A percentile compares a stretch with the other conserved stretches of the same genome.
Conservation (phyloP, 208 protist species). For the Naegleria lovaniensis region DNA sequence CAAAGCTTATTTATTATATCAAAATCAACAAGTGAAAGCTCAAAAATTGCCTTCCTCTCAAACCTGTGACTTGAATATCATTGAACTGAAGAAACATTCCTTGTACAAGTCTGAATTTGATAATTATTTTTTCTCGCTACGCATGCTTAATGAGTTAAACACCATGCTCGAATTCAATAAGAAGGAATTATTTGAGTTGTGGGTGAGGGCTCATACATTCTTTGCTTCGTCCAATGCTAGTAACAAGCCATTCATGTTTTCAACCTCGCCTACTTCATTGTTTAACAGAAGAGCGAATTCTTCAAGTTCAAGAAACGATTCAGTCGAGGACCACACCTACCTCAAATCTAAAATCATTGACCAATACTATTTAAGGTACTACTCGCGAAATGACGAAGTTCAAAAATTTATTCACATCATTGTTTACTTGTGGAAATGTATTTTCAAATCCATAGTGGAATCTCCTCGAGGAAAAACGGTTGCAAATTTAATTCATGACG, state of each 20-base stretch:
- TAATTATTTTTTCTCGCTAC: background rate
- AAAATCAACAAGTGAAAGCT: background rate
- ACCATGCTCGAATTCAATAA: background rate
- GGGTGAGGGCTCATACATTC: background rate
- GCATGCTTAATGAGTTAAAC: background rate
- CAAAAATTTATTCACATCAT: background rate
- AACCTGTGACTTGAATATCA: background rate
- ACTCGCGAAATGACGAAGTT: background rate
- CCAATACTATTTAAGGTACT: background rate
- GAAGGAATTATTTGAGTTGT: background rate
- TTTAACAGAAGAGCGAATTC: background rate
- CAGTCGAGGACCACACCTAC: background rate
- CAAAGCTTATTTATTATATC: background rate
- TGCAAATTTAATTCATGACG: background rate
- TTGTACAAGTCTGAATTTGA: background rate
- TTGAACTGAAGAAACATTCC: background rate
- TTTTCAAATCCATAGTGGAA: background rate
- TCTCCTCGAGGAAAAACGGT: background rate
- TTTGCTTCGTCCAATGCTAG: background rate
- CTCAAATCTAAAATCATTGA: background rate
- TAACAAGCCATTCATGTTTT: background rate
- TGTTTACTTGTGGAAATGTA: background rate
- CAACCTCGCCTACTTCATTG: background rate
- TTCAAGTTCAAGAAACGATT: background rate
- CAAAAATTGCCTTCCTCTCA: background rate